Evolutionary conservation across 2,329 filamentous ascomycete genomes (phyloP).

Genomic region (Venturia effusa): DNA sequence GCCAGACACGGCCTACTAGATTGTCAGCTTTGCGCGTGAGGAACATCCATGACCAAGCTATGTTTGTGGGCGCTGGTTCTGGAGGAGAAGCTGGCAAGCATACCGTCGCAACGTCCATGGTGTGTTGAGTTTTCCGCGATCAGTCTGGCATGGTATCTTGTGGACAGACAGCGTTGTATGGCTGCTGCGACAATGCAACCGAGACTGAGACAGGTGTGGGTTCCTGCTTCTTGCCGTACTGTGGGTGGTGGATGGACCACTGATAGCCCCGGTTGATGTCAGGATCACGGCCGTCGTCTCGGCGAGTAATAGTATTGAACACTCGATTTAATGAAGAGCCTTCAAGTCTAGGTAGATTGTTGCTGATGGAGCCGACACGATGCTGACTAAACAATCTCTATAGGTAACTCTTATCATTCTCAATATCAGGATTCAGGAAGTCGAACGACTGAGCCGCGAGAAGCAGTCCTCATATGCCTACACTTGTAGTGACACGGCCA

Average conservation of each 20-base stretch:
- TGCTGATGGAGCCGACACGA: no score
- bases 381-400: no score
- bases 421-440: no score
- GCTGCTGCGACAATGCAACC: conserved; percentile 1
- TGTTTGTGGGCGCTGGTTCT: neutral
- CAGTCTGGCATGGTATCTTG: neutral
- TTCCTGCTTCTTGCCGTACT: neutral
- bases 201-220: neutral
- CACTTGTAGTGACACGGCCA: no score
- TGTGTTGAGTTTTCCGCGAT: neutral
- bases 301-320: no score
- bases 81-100: neutral
- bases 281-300: neutral
- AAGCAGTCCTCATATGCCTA: no score
- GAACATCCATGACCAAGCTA: neutral
- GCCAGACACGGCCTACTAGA: conserved; percentile 70
- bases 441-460: no score
- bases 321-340: no score
- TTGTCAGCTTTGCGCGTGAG: neutral
- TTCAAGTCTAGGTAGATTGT: no score
- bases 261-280: neutral
- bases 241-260: neutral
- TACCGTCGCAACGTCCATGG: conserved; percentile 11
- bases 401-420: no score
- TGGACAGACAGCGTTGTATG: neutral